Conservation (phyloP, 2,329 filamentous ascomycete species). For the Cadophora luteo-olivacea region DNA sequence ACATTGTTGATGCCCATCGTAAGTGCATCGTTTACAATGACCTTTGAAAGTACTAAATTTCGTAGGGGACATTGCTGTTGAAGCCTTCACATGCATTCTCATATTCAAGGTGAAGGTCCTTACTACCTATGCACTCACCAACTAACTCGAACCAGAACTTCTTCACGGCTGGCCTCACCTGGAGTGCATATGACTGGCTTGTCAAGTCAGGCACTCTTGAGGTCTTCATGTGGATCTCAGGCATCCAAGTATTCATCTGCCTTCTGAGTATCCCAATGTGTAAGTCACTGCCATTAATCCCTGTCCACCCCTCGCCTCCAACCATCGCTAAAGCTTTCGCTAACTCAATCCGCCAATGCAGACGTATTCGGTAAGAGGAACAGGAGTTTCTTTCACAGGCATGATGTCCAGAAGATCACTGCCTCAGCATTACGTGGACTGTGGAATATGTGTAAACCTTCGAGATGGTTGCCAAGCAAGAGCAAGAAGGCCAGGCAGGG, state of each 20-base stretch:
- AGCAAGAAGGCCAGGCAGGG: background rate
- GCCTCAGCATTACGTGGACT: constrained; percentile 4
- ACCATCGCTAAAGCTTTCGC: background rate
- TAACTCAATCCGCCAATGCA: constrained; percentile 44
- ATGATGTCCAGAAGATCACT: constrained; percentile 68
- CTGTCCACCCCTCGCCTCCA: background rate
- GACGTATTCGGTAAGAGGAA: constrained; percentile 82
- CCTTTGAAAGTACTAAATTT: background rate
- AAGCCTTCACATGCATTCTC: constrained; percentile 87
- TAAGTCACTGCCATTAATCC: constrained; percentile 56
- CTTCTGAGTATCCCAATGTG: constrained; percentile 76
- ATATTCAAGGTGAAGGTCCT: constrained; percentile 72
- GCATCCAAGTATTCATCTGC: constrained; percentile 80
- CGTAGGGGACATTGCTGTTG: constrained; percentile 79
- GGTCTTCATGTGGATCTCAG: constrained; percentile 73
- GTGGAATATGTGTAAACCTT: no score
- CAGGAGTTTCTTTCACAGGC: constrained; percentile 75
- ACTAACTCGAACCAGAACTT: constrained; percentile 62
- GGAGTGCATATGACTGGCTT: constrained; percentile 85
- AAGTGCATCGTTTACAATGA: constrained; percentile 46
- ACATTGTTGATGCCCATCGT: constrained; percentile 93
- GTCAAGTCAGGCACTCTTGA: constrained; percentile 64
- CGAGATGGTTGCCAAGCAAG: background rate
- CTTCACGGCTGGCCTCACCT: constrained; percentile 86
- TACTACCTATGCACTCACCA: no score